phyloP scores from a whole-genome alignment of 1,284 basidiomycete species.

The Cryptococcus sp. region DNA sequence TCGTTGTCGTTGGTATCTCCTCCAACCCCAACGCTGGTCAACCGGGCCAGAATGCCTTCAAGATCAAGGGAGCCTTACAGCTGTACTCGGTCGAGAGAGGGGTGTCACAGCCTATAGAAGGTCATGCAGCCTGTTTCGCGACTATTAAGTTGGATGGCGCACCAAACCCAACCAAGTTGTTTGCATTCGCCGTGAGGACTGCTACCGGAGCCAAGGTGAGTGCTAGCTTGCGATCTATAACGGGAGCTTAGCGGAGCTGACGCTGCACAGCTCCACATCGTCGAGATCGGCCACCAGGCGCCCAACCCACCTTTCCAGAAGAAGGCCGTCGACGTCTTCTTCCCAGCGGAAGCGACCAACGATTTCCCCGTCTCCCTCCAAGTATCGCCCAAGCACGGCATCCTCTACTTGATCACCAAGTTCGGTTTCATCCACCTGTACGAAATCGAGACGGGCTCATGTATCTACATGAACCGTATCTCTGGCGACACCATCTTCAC shows the following conservation, averaged over 20 bases:
- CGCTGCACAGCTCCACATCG: constrained; percentile 84
- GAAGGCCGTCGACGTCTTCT: constrained; percentile 99
- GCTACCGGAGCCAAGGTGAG: constrained; percentile 93
- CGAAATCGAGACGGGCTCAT: constrained; percentile 96
- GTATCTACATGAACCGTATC: constrained; percentile 99
- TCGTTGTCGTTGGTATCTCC: constrained; percentile 93
- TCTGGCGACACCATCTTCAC: constrained; percentile 99
- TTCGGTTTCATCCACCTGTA: constrained; percentile 99
- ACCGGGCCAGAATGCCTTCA: constrained; percentile 85
- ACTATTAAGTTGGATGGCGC: constrained; percentile 87
- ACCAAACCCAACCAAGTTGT: constrained; percentile 82
- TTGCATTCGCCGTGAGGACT: constrained; percentile 93
- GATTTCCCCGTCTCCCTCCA: constrained; percentile 99
- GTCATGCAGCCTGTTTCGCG: constrained; percentile 96
- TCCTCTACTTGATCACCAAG: constrained; percentile 97
- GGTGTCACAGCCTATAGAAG: constrained; percentile 98
- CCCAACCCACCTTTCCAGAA: constrained; percentile 96
- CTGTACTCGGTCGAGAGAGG: constrained; percentile 75
- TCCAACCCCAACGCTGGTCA: constrained; percentile 74
- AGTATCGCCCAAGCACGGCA: constrained; percentile 94
- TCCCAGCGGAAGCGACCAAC: constrained; percentile 96
- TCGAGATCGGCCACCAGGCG: constrained; percentile 95
- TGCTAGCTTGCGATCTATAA: neutral
- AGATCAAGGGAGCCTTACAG: constrained; percentile 96
- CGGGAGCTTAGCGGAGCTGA: constrained; percentile 1